Conservation (phyloP, 192 early-diverging fungal species). For the Coemansia sp. region DNA sequence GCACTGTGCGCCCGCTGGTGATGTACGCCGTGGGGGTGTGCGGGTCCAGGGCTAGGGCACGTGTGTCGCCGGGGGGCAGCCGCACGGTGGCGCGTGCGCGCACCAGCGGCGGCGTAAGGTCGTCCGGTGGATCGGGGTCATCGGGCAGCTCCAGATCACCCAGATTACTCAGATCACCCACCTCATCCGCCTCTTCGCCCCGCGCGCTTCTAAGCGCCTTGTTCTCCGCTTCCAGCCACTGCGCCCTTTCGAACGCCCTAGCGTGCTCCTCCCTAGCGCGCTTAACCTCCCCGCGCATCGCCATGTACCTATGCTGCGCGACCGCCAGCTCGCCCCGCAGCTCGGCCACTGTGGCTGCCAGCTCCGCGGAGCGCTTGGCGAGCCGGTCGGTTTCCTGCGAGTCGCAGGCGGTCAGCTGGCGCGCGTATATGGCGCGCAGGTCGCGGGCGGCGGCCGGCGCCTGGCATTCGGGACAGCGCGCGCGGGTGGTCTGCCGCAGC, state of each 20-base stretch:
- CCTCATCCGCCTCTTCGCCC: neutral
- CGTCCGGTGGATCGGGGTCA: no score
- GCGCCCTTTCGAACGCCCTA: neutral
- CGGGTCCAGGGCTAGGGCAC: no score
- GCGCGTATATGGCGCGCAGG: conserved; percentile 34
- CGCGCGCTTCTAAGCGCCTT: conserved; percentile 1
- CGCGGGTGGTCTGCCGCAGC: conserved; percentile 18
- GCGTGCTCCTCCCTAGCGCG: conserved; percentile 15
- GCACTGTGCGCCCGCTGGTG: conserved; percentile 11
- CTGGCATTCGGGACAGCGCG: conserved; percentile 41
- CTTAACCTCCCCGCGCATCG: conserved; percentile 24
- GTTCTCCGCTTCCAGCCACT: conserved; percentile 25
- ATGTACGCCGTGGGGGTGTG: no score
- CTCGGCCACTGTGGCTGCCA: neutral
- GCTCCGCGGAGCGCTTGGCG: conserved; percentile 2
- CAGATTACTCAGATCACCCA: no score
- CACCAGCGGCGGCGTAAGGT: no score
- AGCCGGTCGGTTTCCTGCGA: neutral
- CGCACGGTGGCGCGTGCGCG: no score
- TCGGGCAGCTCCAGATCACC: no score
- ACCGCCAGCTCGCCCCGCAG: conserved; percentile 11
- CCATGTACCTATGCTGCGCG: conserved; percentile 1
- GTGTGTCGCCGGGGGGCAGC: no score
- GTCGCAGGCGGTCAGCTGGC: conserved; percentile 17
- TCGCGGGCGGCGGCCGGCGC: conserved; percentile 21